Conservation (phyloP, 371 early-diverging fungal genomes). For the Syncephalastrum racemosum region DNA sequence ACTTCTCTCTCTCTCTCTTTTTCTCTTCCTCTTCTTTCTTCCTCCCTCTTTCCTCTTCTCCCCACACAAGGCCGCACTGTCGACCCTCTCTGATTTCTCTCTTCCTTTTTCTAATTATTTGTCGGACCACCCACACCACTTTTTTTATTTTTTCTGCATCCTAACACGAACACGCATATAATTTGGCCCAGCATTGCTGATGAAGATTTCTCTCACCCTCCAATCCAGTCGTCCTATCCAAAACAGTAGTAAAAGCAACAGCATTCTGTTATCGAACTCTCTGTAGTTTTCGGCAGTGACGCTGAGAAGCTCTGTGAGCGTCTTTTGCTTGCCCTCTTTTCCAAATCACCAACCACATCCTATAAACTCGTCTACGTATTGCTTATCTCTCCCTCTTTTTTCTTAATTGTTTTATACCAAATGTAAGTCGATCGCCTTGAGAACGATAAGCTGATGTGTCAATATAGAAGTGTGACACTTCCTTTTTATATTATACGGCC, state of each 20-base stretch:
- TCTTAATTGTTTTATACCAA: neutral
- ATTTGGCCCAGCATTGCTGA: neutral
- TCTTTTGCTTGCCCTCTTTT: no score
- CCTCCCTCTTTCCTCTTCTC: conserved; percentile 5
- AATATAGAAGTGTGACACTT: neutral
- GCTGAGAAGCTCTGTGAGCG: no score
- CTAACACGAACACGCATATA: conserved; percentile 3
- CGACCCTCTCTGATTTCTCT: conserved; percentile 1
- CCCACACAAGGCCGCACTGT: neutral
- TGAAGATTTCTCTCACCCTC: neutral
- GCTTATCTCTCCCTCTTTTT: neutral
- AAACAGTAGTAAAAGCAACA: no score
- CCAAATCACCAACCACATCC: conserved; percentile 1
- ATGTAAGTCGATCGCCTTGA: no score
- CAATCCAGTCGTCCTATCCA: no score
- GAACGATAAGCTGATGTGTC: no score
- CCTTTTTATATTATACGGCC: neutral
- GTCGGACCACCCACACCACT: neutral
- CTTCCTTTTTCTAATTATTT: conserved; percentile 4
- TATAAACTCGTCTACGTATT: conserved; percentile 3
- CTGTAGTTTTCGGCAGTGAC: no score
- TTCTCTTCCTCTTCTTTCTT: neutral
- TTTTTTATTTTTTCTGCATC: conserved; percentile 1
- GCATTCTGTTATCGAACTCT: no score
- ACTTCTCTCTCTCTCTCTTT: conserved; percentile 2